Evolutionary conservation across 371 early-diverging fungal genomes (phyloP).

Genomic region (Encephalitozoon cuniculi): DNA sequence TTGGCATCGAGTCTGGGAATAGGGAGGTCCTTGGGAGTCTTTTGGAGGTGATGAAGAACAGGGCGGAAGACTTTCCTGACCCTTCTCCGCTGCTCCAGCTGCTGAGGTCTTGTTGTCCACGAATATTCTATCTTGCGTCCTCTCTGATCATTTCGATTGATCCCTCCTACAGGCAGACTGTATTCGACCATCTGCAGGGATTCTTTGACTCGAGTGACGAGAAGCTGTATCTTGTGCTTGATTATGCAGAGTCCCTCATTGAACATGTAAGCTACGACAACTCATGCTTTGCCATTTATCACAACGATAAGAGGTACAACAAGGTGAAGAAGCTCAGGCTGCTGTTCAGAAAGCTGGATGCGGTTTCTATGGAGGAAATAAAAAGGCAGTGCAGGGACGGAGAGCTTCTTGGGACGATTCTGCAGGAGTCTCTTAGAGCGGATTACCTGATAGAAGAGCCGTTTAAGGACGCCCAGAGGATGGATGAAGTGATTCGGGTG

Average conservation of each 20-base stretch:
- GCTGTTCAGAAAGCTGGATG: conserved; percentile 20
- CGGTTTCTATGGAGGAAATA: conserved; percentile 21
- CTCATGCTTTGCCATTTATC: conserved; percentile 3
- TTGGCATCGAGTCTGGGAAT: background rate
- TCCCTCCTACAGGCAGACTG: background rate
- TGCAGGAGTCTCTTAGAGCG: background rate
- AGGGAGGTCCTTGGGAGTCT: background rate
- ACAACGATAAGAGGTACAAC: conserved; percentile 22
- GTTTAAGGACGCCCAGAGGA: background rate
- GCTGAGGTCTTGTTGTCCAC: background rate
- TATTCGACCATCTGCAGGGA: conserved; percentile 24
- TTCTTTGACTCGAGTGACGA: conserved; percentile 25
- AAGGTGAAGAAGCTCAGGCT: conserved; percentile 31
- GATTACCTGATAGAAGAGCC: conserved; percentile 1
- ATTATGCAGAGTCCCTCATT: conserved; percentile 25
- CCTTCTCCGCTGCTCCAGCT: background rate
- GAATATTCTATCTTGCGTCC: conserved; percentile 14
- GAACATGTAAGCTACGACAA: conserved; percentile 7
- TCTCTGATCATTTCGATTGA: background rate
- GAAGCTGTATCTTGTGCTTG: conserved; percentile 35
- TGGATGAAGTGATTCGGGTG: background rate
- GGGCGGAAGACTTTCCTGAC: background rate
- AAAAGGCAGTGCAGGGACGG: background rate
- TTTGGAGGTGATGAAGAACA: conserved; percentile 13
- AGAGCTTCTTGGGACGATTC: background rate